Conservation (phyloP, 257 asterid species). For the Leptodermis oblonga region DNA sequence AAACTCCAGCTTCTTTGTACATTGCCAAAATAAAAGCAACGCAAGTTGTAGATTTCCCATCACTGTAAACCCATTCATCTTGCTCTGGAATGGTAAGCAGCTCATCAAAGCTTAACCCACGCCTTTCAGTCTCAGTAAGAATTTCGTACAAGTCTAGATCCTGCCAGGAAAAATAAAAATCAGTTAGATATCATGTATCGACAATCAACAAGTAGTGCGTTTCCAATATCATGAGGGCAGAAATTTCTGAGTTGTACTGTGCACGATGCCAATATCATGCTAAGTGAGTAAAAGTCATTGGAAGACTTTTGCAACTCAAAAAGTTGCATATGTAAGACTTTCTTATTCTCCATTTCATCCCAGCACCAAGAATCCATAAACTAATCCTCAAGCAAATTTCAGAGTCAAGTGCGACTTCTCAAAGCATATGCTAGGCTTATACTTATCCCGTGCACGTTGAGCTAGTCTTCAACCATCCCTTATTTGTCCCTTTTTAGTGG, state of each 20-base stretch:
- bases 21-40: slow-evolving; percentile 93
- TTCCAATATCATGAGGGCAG: background rate
- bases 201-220: background rate
- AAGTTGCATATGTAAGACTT: background rate
- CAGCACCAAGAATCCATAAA: background rate
- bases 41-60: slow-evolving; percentile 94
- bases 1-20: slow-evolving; percentile 95
- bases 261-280: background rate
- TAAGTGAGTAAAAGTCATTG: background rate
- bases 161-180: slow-evolving; percentile 31
- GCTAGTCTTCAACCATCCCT: background rate
- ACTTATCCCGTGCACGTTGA: background rate
- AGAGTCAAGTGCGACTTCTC: background rate
- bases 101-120: slow-evolving; percentile 86
- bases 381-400: background rate
- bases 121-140: slow-evolving; percentile 83
- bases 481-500: background rate
- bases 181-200: background rate
- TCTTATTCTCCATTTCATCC: background rate
- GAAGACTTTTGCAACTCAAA: background rate
- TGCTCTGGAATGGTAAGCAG: slow-evolving; percentile 90
- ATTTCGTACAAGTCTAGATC: slow-evolving; percentile 77
- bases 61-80: slow-evolving; percentile 98
- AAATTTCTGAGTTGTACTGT: background rate
- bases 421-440: background rate